Base-by-base conservation (phyloP, 2,329 filamentous ascomycete genomes). In the Fusarium sp. region DNA sequence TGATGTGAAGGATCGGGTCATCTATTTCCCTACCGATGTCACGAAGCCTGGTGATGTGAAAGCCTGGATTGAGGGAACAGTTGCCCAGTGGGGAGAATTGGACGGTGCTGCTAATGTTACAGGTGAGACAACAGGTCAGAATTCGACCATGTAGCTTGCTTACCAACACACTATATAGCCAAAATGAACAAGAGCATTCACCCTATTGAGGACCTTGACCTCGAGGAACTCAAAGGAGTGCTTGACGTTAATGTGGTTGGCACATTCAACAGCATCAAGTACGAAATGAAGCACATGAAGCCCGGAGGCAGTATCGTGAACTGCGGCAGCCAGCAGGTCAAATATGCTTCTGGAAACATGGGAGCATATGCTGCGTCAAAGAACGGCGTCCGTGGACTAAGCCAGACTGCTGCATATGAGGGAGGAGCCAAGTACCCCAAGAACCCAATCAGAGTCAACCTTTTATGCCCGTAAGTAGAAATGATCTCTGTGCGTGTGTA, bases 291-390 rank as follows among this genome's bases (percentile, higher is more conserved):
- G 38, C 50, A 68, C 41, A 82, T 84, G 62, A 70, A 70, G 17
- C 68, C 72, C 1, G 72, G 74, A 1, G 79, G 79, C 0, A 80
- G 79, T 58, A 81, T 84, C 23, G 78, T 83, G 53, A 83, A 80
- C 66, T 78, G 78, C 9, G 70, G 77, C 14, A 80, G 78, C 52
- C 76, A 80, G 11, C 76, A 78, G 25, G 80, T 80, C 1, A 51
- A 78, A 9, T 72, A 70, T 19, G 79, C 78, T 5, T 73, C 71
- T 1, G 69, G 66, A 9, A 71, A 70, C 14, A 66, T 69, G 50
- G 70, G 72, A 10, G 75, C 75, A 4, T 74, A 74, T 35, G 68
- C 69, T 7, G 71, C 72, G 1, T 73, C 70, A n/a, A 74, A 74
- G 55, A 72, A 73, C 39, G 72, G 63, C 10, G 53, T 72, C 7